Evolutionary conservation across 2,329 filamentous ascomycete genomes (phyloP), one percentile per base, ranked within the genome.

Genomic region (Ceratocystis destructans): DNA sequence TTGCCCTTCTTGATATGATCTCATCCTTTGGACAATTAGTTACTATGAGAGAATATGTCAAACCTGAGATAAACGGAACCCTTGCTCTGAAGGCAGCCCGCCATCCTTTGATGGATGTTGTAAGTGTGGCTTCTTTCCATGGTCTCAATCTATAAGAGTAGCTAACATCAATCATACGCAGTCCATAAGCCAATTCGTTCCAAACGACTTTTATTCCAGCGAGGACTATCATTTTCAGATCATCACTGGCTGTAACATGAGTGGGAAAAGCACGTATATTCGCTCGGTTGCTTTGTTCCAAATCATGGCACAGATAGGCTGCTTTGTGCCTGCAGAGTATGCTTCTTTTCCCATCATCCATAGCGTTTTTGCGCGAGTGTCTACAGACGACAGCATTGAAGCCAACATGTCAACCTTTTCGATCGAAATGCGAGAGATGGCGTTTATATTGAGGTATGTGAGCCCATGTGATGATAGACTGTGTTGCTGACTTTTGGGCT

Each of bases 181-280:
- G 61, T 62, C 45, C 70, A 76, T 78, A 0, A 82, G 81, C 59
- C 84, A 83, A 25, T 96, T 89, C 72, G 79, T 97, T 2, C 89
- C 94, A 0, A 97, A 97, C 69, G 92, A 97, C 72, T 89, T 92
- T 33, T 97, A 92, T 71, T 87, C 90, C 2, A 88, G 87, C 0
- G 82, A 87, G 44, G 86, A 93, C 68, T 85, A 86, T 45, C 85
- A 92, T 1, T 96, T 96, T 71, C 92, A 97, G 70, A 88, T 97
- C 69, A 87, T 99, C 69, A 97, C 93, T 0, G 93, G 94, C 2
- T 95, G 90, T 74, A 99, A 99, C 71, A 99, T 99, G 94, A 96
- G 90, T 71, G 94, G 92, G 0, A 99, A 97, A 74, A 96, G 89
- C 69, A 99, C 92, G 0, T 97, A 96, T 72, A 96, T 97, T 69